Evolutionary conservation across 345 rosid genomes (phyloP).

Genomic region (Populus tremula): DNA sequence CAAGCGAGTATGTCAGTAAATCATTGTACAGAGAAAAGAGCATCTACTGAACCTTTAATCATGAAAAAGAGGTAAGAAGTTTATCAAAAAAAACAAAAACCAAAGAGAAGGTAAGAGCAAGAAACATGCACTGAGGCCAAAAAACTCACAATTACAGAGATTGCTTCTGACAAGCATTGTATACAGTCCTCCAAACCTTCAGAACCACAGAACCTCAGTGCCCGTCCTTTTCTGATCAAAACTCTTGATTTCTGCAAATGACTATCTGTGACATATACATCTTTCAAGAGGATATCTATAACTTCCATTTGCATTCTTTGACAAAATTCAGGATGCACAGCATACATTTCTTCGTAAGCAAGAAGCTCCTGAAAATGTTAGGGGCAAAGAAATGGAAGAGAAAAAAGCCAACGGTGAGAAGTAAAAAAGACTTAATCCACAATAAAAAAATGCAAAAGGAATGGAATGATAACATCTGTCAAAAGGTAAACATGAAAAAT

Average conservation of each 20-base stretch:
- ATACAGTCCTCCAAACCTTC: constrained; percentile 54
- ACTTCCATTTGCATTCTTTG: constrained; percentile 52
- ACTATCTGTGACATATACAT: constrained; percentile 41
- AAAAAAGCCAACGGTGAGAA: constrained; percentile 1
- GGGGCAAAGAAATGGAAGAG: neutral
- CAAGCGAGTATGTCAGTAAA: constrained; percentile 22
- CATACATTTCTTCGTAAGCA: constrained; percentile 56
- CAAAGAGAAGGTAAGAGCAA: neutral
- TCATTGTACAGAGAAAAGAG: neutral
- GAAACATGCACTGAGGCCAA: neutral
- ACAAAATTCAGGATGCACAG: constrained; percentile 50
- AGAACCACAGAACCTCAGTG: constrained; percentile 48
- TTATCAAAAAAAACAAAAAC: neutral
- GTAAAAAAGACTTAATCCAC: neutral
- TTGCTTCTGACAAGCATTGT: constrained; percentile 64
- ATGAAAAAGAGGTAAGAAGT: neutral
- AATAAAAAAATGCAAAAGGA: constrained; percentile 3
- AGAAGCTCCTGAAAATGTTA: constrained; percentile 56
- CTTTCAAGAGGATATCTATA: constrained; percentile 52
- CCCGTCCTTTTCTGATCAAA: constrained; percentile 60
- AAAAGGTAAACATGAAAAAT: constrained; percentile 2
- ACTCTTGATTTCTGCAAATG: constrained; percentile 50
- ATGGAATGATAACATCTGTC: neutral
- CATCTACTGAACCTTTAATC: neutral
- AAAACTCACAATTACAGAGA: constrained; percentile 51